Base-by-base conservation (phyloP, 2,329 filamentous ascomycete genomes). In the Calycina herbarum region DNA sequence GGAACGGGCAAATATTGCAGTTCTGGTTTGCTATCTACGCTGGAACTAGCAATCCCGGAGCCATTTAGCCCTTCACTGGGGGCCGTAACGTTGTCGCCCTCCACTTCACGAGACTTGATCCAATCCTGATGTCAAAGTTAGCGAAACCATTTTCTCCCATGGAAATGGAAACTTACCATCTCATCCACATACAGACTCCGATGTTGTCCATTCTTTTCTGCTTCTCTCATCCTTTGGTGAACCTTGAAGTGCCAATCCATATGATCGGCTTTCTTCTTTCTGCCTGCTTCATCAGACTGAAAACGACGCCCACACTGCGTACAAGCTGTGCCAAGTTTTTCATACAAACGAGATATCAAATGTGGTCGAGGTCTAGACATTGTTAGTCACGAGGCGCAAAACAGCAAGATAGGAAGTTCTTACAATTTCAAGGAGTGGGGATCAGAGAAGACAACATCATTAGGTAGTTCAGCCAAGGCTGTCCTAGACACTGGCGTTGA, bases 161-260 rank as follows among this genome's bases (percentile, higher is more conserved):
- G 10, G 10, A 20, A 64, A 56, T 48, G 45, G 57, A 40, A 56
- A 78, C 87, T 80, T 83, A 92, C 90, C 80, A 89, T 84, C 80
- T 96, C 92, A 74, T 96, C 92, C 59, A 97, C 89, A 76, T 97
- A 97, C 93, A 93, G 98, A 77, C 93, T 96, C 40, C 95, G 89
- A 75, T 96, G 94, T 72, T 96, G 91, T 38, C 92, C 93, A 67
- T 92, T 86, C 76, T 92, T 94, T 74, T 92, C 89, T 15, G 91
- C 89, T 72, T 98, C 94, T 2, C 89, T 88, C 79, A 96, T 92
- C 57, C 93, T 89, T 74, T 94, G 91, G 74, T 97, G 94, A 29
- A 94, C 94, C 64, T 90, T 89, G 80, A 99, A 99, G 78, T 99
- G 95, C 95, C 95, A 99, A 78, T 99, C 95, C 82, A 99, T 89